Conservation (phyloP, 352 stramenopile genomes). For the Phytophthora palmivora region DNA sequence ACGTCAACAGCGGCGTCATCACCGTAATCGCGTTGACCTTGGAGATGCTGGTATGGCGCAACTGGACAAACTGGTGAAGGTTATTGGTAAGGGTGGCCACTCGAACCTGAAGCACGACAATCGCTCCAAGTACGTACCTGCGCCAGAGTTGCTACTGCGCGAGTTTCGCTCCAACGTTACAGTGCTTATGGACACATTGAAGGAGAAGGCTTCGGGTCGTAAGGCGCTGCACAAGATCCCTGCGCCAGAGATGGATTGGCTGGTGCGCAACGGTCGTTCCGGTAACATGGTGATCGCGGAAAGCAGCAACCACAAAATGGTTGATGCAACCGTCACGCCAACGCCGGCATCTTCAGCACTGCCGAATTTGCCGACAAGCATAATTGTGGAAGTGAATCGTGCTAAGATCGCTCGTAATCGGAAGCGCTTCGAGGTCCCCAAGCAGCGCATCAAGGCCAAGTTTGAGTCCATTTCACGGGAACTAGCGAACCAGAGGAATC, state of each 20-base stretch:
- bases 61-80: conserved; percentile 72
- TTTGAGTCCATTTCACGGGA: conserved; percentile 70
- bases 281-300: conserved; percentile 64
- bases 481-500: conserved; percentile 52
- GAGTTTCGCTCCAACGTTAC: conserved; percentile 75
- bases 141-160: conserved; percentile 68
- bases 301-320: conserved; percentile 20
- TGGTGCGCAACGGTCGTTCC: conserved; percentile 49
- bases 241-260: conserved; percentile 61
- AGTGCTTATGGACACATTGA: conserved; percentile 70
- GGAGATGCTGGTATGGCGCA: conserved; percentile 76
- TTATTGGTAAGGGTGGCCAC: conserved; percentile 70
- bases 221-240: conserved; percentile 77
- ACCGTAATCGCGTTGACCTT: conserved; percentile 75
- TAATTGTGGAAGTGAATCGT: conserved; percentile 72
- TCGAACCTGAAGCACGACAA: conserved; percentile 74
- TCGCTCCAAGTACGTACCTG: conserved; percentile 77
- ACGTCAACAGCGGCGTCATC: conserved; percentile 58
- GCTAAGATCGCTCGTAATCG: conserved; percentile 52
- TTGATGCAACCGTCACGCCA: background rate
- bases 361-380: conserved; percentile 39
- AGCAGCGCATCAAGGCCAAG: conserved; percentile 78
- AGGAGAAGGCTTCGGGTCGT: conserved; percentile 73
- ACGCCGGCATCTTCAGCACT: conserved; percentile 26
- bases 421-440: conserved; percentile 69